Percentiles rank a stretch among this genome's conserved stretches.
These are phyloP conservation scores for Xerocomellus chrysenteron DNA, from an alignment of 768 basidiomycete genomes.

Conservation along the genomic window DNA sequence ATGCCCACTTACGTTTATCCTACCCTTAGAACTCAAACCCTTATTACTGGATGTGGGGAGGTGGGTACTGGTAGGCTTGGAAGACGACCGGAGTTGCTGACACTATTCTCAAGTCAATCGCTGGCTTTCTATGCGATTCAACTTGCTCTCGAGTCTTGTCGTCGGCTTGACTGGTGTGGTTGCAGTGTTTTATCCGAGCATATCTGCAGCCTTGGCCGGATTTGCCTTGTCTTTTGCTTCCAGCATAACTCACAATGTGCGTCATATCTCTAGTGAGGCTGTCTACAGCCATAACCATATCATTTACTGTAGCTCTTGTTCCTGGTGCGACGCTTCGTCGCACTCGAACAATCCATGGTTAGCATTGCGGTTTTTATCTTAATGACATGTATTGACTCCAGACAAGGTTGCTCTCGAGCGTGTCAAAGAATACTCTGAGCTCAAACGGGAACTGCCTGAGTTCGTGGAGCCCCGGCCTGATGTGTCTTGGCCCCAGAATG, in stretches of 20 bases:
- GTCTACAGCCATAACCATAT: conserved; percentile 9
- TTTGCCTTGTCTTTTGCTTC: conserved; percentile 85
- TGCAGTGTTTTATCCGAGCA: conserved; percentile 63
- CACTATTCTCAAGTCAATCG: conserved; percentile 62
- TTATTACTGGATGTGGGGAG: conserved; percentile 91
- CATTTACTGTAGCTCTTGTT: conserved; percentile 49
- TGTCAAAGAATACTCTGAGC: conserved; percentile 87
- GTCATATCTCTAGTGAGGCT: background rate
- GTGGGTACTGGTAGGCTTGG: conserved; percentile 34
- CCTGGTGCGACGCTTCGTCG: conserved; percentile 79
- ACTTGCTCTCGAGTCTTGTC: conserved; percentile 69
- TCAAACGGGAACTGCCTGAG: conserved; percentile 76
- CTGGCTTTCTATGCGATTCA: conserved; percentile 89
- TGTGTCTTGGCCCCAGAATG: conserved; percentile 72
- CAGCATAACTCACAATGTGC: conserved; percentile 67
- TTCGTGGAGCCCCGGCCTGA: conserved; percentile 84
- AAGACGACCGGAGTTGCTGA: conserved; percentile 4
- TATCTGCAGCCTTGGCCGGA: conserved; percentile 80
- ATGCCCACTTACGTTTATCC: conserved; percentile 1
- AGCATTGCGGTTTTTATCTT: background rate
- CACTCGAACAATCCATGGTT: conserved; percentile 91
- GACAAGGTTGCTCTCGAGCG: conserved; percentile 78
- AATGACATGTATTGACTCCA: conserved; percentile 1
- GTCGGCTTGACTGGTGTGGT: conserved; percentile 71
- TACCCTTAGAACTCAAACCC: conserved; percentile 56